Conservation (phyloP, 306 rosid species). For the Rubus parviflorus region DNA sequence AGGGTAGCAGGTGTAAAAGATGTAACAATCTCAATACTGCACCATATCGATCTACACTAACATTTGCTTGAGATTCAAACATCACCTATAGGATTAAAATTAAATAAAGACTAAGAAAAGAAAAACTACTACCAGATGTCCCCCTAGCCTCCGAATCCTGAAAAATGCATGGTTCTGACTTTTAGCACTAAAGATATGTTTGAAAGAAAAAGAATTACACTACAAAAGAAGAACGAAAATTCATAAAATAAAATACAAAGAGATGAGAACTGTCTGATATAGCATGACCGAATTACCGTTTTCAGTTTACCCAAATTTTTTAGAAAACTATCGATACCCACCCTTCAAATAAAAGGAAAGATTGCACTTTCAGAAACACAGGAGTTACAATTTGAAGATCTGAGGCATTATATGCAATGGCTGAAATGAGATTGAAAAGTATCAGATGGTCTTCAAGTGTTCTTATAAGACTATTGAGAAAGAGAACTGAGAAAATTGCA, state of each 20-base stretch:
- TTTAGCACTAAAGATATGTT: not conserved
- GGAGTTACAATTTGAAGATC: not conserved
- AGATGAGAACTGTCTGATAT: not conserved
- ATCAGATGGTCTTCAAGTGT: not conserved
- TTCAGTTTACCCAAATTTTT: not conserved
- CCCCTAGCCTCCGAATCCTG: slow-evolving; percentile 19
- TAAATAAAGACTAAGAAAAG: not conserved
- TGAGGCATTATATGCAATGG: slow-evolving; percentile 9
- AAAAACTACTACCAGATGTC: slow-evolving; percentile 12
- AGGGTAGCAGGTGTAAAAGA: slow-evolving; percentile 40
- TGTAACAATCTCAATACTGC: slow-evolving; percentile 24
- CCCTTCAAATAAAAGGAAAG: not conserved
- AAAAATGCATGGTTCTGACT: not conserved
- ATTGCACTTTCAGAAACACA: not conserved
- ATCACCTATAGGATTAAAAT: slow-evolving; percentile 21
- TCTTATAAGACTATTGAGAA: not conserved
- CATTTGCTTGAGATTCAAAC: slow-evolving; percentile 9
- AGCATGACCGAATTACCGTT: not conserved
- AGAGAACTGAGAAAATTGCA: not conserved
- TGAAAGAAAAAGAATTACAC: not conserved
- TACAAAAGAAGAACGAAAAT: not conserved
- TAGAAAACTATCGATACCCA: not conserved
- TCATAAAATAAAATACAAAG: not conserved
- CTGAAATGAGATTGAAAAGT: not conserved
- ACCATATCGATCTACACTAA: slow-evolving; percentile 29